Percentiles rank a stretch among this genome's conserved stretches.
phyloP scores from a whole-genome alignment of 345 rosid genomes.

The Noccaea bulbosa region DNA sequence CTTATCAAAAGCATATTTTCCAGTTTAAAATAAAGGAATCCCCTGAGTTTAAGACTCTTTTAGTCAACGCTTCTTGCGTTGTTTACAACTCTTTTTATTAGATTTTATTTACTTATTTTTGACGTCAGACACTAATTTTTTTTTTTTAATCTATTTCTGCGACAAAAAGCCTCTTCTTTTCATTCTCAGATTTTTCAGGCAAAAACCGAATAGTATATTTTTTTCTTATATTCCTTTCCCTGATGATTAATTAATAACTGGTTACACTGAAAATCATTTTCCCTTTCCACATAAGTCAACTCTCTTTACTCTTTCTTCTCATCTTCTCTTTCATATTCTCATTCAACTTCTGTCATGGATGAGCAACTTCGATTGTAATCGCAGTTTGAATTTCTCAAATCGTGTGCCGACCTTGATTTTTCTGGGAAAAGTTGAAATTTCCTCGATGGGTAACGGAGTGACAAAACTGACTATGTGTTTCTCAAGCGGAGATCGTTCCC shows the following conservation, averaged over 20 bases:
- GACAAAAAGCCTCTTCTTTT: constrained; percentile 13
- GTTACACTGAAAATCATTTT: constrained; percentile 23
- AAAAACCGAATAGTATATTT: constrained; percentile 32
- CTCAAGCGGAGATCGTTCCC: constrained; percentile 53
- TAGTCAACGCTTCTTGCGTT: constrained; percentile 38
- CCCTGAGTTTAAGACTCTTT: constrained; percentile 31
- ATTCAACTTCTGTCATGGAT: too few relatives aligned
- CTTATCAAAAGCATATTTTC: neutral
- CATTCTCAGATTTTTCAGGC: neutral
- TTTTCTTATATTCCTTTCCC: constrained; percentile 22
- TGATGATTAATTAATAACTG: neutral
- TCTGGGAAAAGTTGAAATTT: neutral
- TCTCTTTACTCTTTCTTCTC: constrained; percentile 40
- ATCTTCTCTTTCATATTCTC: constrained; percentile 37
- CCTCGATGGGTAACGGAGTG: constrained; percentile 74
- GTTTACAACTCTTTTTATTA: neutral
- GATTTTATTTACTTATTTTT: constrained; percentile 25
- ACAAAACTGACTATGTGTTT: constrained; percentile 75
- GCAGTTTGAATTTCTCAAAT: neutral
- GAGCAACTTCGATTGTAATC: constrained; percentile 1
- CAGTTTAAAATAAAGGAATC: constrained; percentile 23
- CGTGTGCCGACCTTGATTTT: constrained; percentile 20
- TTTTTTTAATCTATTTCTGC: constrained; percentile 10
- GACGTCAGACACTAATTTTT: constrained; percentile 19
- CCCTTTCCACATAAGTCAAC: constrained; percentile 62